Conservation (phyloP, 805 yeast genomes). For the Millerozyma miso region DNA sequence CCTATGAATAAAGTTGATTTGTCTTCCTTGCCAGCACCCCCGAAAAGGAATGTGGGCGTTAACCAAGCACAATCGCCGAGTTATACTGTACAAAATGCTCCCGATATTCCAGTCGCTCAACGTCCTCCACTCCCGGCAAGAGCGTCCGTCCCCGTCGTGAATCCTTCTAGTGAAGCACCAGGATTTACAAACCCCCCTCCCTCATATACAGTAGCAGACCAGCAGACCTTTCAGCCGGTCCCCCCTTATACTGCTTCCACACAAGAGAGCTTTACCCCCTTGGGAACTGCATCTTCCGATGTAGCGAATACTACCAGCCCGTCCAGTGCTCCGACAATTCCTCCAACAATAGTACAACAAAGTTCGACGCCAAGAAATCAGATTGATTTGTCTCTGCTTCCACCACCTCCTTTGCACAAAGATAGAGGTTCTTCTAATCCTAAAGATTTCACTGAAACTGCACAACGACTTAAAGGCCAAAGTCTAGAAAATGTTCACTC, state of each 20-base stretch:
- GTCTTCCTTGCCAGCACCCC: constrained; percentile 41
- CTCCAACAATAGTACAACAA: background rate
- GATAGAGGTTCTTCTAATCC: constrained; percentile 15
- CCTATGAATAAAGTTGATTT: constrained; percentile 17
- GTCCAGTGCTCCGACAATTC: background rate
- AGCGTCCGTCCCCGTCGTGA: constrained; percentile 6
- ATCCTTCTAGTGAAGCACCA: constrained; percentile 6
- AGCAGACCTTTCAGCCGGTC: constrained; percentile 1
- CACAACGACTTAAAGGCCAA: background rate
- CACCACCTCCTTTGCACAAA: constrained; percentile 40
- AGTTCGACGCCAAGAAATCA: background rate
- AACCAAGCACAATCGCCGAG: background rate
- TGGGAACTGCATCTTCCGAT: background rate
- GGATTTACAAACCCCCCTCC: constrained; percentile 1
- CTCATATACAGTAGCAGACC: background rate
- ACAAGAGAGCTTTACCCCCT: background rate
- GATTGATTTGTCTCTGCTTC: constrained; percentile 29
- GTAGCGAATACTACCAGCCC: too few species aligned
- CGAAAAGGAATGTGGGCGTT: constrained; percentile 32
- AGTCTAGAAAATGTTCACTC: background rate
- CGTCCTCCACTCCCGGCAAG: constrained; percentile 1
- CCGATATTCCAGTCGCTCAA: constrained; percentile 7
- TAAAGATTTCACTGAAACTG: background rate
- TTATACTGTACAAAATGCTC: constrained; percentile 8
- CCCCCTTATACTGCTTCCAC: background rate